Evolutionary conservation across 306 rosid genomes (phyloP), one percentile per base, ranked within the genome.

Genomic region (Cucurbita ficifolia): DNA sequence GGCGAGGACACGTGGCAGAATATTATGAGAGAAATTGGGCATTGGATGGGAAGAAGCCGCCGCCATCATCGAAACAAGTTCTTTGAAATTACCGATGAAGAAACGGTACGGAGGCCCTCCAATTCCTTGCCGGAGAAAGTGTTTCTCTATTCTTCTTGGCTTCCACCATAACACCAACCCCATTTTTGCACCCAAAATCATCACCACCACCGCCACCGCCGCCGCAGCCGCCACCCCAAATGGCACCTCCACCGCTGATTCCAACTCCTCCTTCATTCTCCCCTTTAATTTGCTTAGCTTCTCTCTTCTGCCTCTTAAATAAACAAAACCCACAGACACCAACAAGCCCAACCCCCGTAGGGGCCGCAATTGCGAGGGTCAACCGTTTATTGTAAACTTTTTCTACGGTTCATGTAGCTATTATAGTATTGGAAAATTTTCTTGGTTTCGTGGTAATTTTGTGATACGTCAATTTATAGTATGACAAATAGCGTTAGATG

Each of bases 291-390:
- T 1, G 1, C 33, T 29, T 29, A 29, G 53, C 7, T 49, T 49
- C 53, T 49, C 53, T 49, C 5, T 49, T 49, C 7, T 13, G 69
- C 49, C 13, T 38, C n/a, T 57, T 68, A 59, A 75, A 80, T 60
- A 70, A 59, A 68, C 73, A 54, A 40, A 75, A 68, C 55, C 19
- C 55, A 50, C 18, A 50, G 16, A 50, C 53, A 49, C 53, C 53
- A 49, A 49, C 95, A 84, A 83, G 87, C 82, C 95, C 97, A 89
- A 83, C 96, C 96, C 84, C 96, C 96, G 96, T 89, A 85, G 97
- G 96, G 96, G 88, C 89, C 99, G 96, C 96, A 89, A 85, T 86
- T 84, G 84, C 79, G 84, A 86, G 90, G 87, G 97, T 91, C 97
- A 91, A 95, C 96, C 83, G 82, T 49, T 43, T 43, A 8, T 43